Base-by-base conservation (phyloP, 2,329 filamentous ascomycete species). In the Aspergillus aculeatus region DNA sequence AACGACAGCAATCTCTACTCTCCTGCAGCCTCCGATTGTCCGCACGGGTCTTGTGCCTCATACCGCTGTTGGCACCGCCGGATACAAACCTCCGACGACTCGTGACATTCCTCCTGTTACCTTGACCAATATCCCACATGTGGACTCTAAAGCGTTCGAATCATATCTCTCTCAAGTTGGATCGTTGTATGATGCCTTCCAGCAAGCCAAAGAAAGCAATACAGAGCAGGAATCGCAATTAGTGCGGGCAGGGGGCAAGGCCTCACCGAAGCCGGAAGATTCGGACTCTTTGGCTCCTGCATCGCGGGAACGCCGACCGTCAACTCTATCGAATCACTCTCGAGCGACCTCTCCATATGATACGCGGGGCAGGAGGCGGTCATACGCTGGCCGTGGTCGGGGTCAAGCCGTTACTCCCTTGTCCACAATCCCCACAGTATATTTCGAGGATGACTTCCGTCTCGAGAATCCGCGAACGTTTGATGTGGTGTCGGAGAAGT, bases 391-490 rank as follows among this genome's bases (percentile, higher is more conserved):
- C 41, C 80, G 81, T 50, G 70, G 88, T 65, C 82, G 82, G 47
- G 77, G 83, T 0, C 89, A 93, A 61, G 89, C 89, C 0, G 87
- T 90, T 1, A 92, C 95, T 1, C 95, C 93, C 0, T 75, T 99
- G 29, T 95, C 92, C 4, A 98, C 93, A 0, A 96, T 99, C 48
- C 95, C 95, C 0, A 85, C 81, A 52, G 91, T 99, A 11, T 99
- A 98, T 72, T 97, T 97, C 68, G 95, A 98, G 56, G 90, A 96
- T 35, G 88, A 92, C 68, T 99, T 99, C 67, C 94, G 92, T 69
- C 84, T 99, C 7, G 95, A 99, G 72, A 98, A 99, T 64, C 95
- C 95, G 0, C 86, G 95, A 54, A 98, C 90, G 0, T 99, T 99
- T 72, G 95, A 99, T 73, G 87, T 98, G 26, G 93, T 99, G 14